A percentile compares a stretch with the other conserved stretches of the same genome.
Evolutionary conservation across 805 yeast genomes (phyloP).

Genomic region (Ogataea nakhonphanomensis): DNA sequence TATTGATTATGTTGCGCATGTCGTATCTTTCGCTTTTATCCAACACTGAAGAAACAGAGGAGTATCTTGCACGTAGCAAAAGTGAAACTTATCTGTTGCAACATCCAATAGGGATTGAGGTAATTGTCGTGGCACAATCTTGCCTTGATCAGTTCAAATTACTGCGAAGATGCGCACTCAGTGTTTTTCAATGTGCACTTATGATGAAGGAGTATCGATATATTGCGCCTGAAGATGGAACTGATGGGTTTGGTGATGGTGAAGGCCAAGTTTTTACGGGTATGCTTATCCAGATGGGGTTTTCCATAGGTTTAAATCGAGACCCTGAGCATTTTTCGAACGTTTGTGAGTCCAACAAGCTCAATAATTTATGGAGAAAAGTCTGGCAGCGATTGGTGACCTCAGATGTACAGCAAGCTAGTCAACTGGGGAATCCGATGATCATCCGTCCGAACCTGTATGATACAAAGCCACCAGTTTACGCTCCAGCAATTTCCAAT

Average conservation of each 20-base stretch:
- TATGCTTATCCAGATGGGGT: slow-evolving; percentile 62
- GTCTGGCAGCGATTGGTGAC: slow-evolving; percentile 53
- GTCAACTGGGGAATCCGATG: slow-evolving; percentile 47
- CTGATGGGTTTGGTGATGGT: slow-evolving; percentile 54
- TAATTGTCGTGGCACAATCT: slow-evolving; percentile 46
- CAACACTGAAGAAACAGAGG: slow-evolving; percentile 23
- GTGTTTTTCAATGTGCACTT: slow-evolving; percentile 52
- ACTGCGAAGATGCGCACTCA: slow-evolving; percentile 44
- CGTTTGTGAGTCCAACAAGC: slow-evolving; percentile 14
- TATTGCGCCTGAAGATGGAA: slow-evolving; percentile 53
- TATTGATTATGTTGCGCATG: slow-evolving; percentile 44
- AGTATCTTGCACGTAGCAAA: slow-evolving; percentile 27
- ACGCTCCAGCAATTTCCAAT: slow-evolving; percentile 35
- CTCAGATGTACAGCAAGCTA: slow-evolving; percentile 43
- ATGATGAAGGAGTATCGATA: slow-evolving; percentile 48
- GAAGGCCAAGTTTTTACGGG: slow-evolving; percentile 54
- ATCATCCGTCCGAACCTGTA: slow-evolving; percentile 37
- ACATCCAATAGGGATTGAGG: slow-evolving; percentile 45
- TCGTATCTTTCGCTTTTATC: slow-evolving; percentile 40
- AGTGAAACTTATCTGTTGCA: slow-evolving; percentile 37
- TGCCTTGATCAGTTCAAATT: slow-evolving; percentile 56
- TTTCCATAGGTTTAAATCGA: slow-evolving; percentile 62
- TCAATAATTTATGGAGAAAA: slow-evolving; percentile 50
- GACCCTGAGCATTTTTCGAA: slow-evolving; percentile 54
- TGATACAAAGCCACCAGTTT: slow-evolving; percentile 51